Conservation (phyloP, 768 basidiomycete genomes). For the Termitomyces sp. region DNA sequence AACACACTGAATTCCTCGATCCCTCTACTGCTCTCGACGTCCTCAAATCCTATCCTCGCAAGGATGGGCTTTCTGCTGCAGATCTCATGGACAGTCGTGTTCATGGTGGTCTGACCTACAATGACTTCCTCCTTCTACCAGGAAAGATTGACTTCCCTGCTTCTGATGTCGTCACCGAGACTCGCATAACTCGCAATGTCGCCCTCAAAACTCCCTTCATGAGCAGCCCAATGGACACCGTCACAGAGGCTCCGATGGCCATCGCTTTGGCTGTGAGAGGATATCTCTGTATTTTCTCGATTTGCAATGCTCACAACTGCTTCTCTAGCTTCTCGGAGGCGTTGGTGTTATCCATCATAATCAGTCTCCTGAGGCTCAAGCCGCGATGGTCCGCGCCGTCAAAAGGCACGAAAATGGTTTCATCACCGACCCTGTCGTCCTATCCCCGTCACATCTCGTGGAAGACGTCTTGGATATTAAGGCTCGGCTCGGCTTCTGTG, state of each 20-base stretch:
- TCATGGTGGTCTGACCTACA: conserved; percentile 95
- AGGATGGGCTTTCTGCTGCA: conserved; percentile 79
- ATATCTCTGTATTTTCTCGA: conserved; percentile 6
- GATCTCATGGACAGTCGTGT: conserved; percentile 87
- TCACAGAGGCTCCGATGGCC: conserved; percentile 93
- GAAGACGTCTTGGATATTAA: conserved; percentile 94
- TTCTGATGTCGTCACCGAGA: conserved; percentile 76
- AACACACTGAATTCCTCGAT: conserved; percentile 44
- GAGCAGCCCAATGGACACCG: conserved; percentile 99
- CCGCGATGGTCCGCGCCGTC: conserved; percentile 95
- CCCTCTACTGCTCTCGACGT: conserved; percentile 71
- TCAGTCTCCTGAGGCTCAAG: conserved; percentile 78
- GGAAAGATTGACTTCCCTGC: conserved; percentile 95
- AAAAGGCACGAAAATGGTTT: conserved; percentile 99
- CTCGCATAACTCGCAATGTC: conserved; percentile 87
- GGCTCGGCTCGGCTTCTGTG: conserved; percentile 87
- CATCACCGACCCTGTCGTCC: conserved; percentile 90
- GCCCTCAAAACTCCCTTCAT: conserved; percentile 92
- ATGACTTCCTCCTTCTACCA: conserved; percentile 92
- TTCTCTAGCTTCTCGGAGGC: conserved; percentile 77
- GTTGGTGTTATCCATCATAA: conserved; percentile 99
- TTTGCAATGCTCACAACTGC: conserved; percentile 15
- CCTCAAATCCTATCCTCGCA: conserved; percentile 63
- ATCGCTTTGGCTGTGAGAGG: conserved; percentile 87
- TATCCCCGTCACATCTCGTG: conserved; percentile 73